phyloP scores from a whole-genome alignment of 768 basidiomycete species.

The Lactarius sanguifluus region DNA sequence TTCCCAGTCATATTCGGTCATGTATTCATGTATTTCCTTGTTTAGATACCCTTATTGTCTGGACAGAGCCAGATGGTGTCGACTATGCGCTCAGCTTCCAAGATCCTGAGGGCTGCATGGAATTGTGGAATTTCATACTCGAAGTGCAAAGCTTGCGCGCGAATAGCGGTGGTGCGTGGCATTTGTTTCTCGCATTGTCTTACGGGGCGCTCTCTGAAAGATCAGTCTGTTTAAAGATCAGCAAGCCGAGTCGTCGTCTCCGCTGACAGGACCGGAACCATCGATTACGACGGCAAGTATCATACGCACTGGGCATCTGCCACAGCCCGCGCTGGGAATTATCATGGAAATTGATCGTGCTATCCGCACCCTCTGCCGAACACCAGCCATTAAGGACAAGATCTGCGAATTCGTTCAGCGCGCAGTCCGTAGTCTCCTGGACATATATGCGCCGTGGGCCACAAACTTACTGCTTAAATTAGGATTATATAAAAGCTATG shows the following conservation, averaged over 20 bases:
- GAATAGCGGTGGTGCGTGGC: conserved; percentile 55
- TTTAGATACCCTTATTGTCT: conserved; percentile 94
- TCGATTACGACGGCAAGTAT: conserved; percentile 61
- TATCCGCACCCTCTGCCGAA: conserved; percentile 72
- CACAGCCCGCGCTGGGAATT: conserved; percentile 71
- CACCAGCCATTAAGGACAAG: conserved; percentile 72
- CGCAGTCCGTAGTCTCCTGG: conserved; percentile 54
- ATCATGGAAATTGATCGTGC: conserved; percentile 77
- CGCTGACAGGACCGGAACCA: conserved; percentile 54
- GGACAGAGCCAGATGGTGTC: conserved; percentile 93
- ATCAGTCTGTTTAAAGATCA: conserved; percentile 43
- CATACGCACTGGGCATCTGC: conserved; percentile 71
- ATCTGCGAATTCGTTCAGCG: conserved; percentile 87
- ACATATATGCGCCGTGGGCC: conserved; percentile 8
- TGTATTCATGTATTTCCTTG: conserved; percentile 15
- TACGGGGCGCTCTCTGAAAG: conserved; percentile 26
- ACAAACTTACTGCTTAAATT: conserved; percentile 26
- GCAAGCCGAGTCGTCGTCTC: conserved; percentile 55
- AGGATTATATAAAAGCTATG: conserved; percentile 88
- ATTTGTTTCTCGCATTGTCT: not conserved
- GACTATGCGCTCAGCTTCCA: conserved; percentile 98
- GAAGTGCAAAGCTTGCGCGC: conserved; percentile 84
- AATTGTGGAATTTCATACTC: conserved; percentile 96
- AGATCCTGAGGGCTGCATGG: conserved; percentile 90
- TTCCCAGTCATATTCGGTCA: conserved; percentile 11